Conservation (phyloP, 2,329 filamentous ascomycete species). For the Whalleya microplaca region DNA sequence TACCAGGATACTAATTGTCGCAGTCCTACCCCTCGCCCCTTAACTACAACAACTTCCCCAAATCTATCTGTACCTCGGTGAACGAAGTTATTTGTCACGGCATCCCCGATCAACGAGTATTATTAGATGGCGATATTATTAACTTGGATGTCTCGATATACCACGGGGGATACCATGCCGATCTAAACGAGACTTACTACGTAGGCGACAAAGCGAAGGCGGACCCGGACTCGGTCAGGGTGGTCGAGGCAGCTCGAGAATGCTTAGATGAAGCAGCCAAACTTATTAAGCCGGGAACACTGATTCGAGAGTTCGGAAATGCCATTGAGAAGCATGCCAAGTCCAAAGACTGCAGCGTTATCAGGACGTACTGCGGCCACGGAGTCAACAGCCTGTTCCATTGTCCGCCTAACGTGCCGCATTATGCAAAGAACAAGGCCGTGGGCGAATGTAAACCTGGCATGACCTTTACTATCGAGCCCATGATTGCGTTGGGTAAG, state of each 20-base stretch:
- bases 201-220: constrained; percentile 85
- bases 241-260: constrained; percentile 88
- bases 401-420: constrained; percentile 88
- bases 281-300: constrained; percentile 87
- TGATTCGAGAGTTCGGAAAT: constrained; percentile 92
- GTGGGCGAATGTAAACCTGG: constrained; percentile 91
- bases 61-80: constrained; percentile 93
- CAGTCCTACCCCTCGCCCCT: constrained; percentile 93
- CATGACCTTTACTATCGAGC: constrained; percentile 99
- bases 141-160: constrained; percentile 97
- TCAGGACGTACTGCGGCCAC: constrained; percentile 95
- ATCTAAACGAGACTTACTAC: constrained; percentile 98
- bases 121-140: constrained; percentile 92
- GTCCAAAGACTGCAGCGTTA: constrained; percentile 80
- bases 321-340: constrained; percentile 96
- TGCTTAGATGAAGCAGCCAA: constrained; percentile 90
- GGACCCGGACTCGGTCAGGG: constrained; percentile 83
- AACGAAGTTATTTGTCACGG: constrained; percentile 99
- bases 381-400: constrained; percentile 95
- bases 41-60: constrained; percentile 96
- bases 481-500: constrained; percentile 93
- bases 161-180: constrained; percentile 92
- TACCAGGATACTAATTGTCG: constrained; percentile 13
- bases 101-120: constrained; percentile 86
- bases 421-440: constrained; percentile 98